These are phyloP conservation scores for Chytriomyces hyalinus DNA, from an alignment of 192 early-diverging fungal species.

Conservation along the genomic window DNA sequence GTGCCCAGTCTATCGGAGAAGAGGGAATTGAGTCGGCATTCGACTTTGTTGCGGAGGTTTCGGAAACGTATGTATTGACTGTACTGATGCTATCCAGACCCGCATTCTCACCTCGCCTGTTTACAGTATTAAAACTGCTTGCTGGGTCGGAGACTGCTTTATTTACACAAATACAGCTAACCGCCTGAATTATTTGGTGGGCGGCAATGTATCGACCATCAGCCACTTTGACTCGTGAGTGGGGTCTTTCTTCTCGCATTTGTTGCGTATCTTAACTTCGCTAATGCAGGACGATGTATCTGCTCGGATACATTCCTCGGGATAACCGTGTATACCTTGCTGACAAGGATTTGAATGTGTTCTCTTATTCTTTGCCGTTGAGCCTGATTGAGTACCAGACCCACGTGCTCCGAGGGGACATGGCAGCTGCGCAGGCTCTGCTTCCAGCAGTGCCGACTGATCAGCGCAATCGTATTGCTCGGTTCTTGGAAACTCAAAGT, in stretches of 20 bases:
- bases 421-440: conserved; percentile 77
- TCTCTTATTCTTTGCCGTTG: conserved; percentile 89
- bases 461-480: conserved; percentile 88
- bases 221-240: conserved; percentile 92
- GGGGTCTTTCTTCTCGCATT: neutral
- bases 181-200: conserved; percentile 95
- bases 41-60: conserved; percentile 92
- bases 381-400: conserved; percentile 99
- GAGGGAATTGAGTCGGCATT: conserved; percentile 97
- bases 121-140: conserved; percentile 84
- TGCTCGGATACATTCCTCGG: conserved; percentile 91
- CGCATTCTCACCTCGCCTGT: conserved; percentile 15
- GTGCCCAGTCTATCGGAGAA: conserved; percentile 71
- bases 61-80: conserved; percentile 64
- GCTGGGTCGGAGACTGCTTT: conserved; percentile 99
- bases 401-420: conserved; percentile 91
- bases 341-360: conserved; percentile 91
- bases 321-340: conserved; percentile 94
- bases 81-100: neutral
- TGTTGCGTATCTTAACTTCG: neutral
- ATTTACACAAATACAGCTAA: conserved; percentile 93
- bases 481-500: conserved; percentile 92
- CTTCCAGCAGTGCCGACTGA: conserved; percentile 85
- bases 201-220: conserved; percentile 90
- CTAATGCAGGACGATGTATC: conserved; percentile 71